These are phyloP conservation scores for Phytophthora pisi DNA, from an alignment of 352 stramenopile species.

Conservation along the genomic window DNA sequence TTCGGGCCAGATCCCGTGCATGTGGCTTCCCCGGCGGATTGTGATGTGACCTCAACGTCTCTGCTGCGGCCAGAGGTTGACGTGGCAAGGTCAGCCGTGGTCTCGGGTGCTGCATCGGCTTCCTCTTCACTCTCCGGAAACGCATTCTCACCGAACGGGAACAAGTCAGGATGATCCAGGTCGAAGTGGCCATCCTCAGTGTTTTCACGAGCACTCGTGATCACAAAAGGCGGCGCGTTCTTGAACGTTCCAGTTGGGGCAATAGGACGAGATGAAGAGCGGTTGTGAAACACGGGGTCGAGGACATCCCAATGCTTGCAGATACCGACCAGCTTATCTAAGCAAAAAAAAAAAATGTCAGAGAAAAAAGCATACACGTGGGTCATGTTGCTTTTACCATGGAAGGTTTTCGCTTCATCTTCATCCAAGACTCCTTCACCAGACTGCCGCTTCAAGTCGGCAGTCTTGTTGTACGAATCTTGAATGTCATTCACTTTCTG, in stretches of 20 bases:
- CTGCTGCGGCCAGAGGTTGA: background rate
- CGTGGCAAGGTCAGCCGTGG: background rate
- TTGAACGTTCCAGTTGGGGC: slow-evolving; percentile 9
- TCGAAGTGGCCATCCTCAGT: background rate
- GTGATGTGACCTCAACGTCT: background rate
- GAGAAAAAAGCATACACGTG: background rate
- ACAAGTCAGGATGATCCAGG: background rate
- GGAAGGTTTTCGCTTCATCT: slow-evolving; percentile 13
- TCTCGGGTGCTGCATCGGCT: background rate
- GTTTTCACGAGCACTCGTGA: background rate
- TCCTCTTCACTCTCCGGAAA: background rate
- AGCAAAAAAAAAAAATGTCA: background rate
- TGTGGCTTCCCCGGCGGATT: background rate
- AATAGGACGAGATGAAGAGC: slow-evolving; percentile 8
- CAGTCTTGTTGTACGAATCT: slow-evolving; percentile 12
- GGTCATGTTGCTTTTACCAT: slow-evolving; percentile 1
- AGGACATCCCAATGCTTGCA: slow-evolving; percentile 18
- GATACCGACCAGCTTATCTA: slow-evolving; percentile 14
- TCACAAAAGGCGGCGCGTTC: background rate
- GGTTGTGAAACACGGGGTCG: slow-evolving; percentile 12
- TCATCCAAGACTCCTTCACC: slow-evolving; percentile 12
- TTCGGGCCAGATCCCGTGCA: background rate
- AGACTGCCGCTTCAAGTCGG: slow-evolving; percentile 6
- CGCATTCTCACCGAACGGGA: background rate
- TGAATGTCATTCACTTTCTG: slow-evolving; percentile 13